Conservation (phyloP, 164 flowering plant species). For the Vitis cinerea region DNA sequence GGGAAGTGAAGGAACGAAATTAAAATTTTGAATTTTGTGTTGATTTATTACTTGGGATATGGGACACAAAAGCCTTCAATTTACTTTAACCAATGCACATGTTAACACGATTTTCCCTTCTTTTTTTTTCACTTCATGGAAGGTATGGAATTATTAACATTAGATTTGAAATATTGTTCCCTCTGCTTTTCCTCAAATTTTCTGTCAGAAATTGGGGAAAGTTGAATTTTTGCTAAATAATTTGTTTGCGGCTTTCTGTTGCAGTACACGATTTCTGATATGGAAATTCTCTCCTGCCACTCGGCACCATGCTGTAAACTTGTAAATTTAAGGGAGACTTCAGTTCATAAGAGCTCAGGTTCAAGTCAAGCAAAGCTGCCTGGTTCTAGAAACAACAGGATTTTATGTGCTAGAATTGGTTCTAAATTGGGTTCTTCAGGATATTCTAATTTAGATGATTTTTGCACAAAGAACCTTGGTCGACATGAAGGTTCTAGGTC, state of each 20-base stretch:
- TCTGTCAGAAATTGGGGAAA: neutral
- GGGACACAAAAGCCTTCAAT: neutral
- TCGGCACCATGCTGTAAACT: conserved; percentile 23
- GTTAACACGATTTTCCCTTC: neutral
- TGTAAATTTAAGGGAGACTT: conserved; percentile 23
- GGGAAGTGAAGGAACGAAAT: neutral
- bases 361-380: conserved; percentile 21
- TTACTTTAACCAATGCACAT: neutral
- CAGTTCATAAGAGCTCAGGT: conserved; percentile 23
- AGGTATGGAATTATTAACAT: neutral
- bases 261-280: conserved; percentile 14
- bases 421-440: conserved; percentile 12
- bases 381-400: conserved; percentile 18
- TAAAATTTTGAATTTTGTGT: neutral
- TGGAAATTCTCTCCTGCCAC: conserved; percentile 47
- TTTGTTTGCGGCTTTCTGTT: conserved; percentile 6
- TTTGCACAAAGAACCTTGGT: conserved; percentile 2
- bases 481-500: conserved; percentile 17
- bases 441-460: conserved; percentile 1
- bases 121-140: neutral
- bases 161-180: too few relatives aligned
- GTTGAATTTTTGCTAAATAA: neutral
- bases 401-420: conserved; percentile 16
- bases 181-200: too few relatives aligned
- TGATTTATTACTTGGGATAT: neutral